These are phyloP conservation scores for Prinsepia uniflora DNA, from an alignment of 306 rosid genomes.

Conservation along the genomic window DNA sequence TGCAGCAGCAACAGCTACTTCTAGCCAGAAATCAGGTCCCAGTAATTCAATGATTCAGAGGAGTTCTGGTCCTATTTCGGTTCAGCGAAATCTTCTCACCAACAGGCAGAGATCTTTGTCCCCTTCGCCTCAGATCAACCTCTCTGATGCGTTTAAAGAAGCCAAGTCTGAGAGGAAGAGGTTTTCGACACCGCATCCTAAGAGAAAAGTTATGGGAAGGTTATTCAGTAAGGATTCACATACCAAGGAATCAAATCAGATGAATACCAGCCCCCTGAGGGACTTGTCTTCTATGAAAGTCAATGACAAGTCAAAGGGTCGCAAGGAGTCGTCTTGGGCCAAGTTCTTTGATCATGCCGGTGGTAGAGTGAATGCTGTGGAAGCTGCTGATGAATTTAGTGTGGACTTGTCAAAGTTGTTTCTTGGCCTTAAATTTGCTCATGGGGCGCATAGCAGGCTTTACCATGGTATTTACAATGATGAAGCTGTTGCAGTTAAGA, in stretches of 20 bases:
- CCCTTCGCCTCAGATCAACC: constrained; percentile 45
- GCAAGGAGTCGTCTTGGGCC: constrained; percentile 66
- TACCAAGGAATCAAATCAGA: constrained; percentile 23
- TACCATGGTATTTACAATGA: constrained; percentile 84
- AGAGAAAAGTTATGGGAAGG: constrained; percentile 47
- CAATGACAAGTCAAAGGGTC: constrained; percentile 38
- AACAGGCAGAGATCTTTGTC: constrained; percentile 76
- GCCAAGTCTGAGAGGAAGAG: constrained; percentile 63
- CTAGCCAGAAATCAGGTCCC: constrained; percentile 22
- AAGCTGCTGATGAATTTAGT: constrained; percentile 64
- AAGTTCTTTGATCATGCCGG: constrained; percentile 66
- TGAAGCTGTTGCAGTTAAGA: constrained; percentile 74
- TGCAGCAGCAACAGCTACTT: constrained; percentile 9
- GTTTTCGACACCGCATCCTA: constrained; percentile 66
- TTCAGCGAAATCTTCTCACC: constrained; percentile 18
- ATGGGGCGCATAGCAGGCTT: constrained; percentile 92
- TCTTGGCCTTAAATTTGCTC: constrained; percentile 87
- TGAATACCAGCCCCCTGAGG: constrained; percentile 42
- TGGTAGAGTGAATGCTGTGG: constrained; percentile 72
- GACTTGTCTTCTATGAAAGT: constrained; percentile 39
- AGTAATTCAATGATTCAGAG: neutral
- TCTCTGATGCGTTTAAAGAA: constrained; percentile 64
- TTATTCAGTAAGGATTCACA: constrained; percentile 35
- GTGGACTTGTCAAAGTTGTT: constrained; percentile 76
- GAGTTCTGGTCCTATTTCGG: constrained; percentile 7